Conservation (phyloP, 306 rosid species). For the Malus domestica region ASM211411v1 NC_041793.1:2143001-2143500, state of each 20-base stretch:
- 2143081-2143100: background rate
- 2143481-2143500: slow-evolving; percentile 70
- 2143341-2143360: background rate
- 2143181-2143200: slow-evolving; percentile 68
- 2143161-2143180: slow-evolving; percentile 47
- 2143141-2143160: slow-evolving; percentile 73
- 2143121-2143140: slow-evolving; percentile 1
- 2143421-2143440: slow-evolving; percentile 52
- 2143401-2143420: background rate
- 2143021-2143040: background rate
- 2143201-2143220: background rate
- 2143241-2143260: background rate
- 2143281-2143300: background rate
- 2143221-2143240: background rate
- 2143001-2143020: background rate
- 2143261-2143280: background rate
- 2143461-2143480: slow-evolving; percentile 74
- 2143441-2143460: slow-evolving; percentile 79
- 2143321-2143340: background rate
- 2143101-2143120: background rate
- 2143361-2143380: background rate
- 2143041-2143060: background rate
- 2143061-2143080: background rate
- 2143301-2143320: background rate
- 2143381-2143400: background rate